Conservation (phyloP, 2,329 filamentous ascomycete genomes). For the Tolypocladium nubicola region DNA sequence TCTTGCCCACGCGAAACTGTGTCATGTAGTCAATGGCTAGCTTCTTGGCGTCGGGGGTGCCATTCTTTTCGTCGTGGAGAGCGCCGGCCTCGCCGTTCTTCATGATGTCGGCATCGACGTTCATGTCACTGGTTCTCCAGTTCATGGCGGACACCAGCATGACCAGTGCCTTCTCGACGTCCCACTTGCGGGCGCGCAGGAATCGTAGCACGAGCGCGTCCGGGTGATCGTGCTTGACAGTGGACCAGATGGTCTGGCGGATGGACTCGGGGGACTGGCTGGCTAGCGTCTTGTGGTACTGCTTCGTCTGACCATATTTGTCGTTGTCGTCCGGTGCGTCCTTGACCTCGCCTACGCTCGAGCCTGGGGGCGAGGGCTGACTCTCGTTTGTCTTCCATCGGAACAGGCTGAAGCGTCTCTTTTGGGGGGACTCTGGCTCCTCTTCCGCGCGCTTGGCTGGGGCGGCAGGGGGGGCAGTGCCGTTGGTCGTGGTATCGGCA, state of each 20-base stretch:
- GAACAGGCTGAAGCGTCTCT: conserved; percentile 63
- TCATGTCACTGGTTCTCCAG: conserved; percentile 75
- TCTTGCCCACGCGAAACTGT: conserved; percentile 85
- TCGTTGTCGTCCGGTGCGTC: conserved; percentile 56
- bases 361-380: conserved; percentile 19
- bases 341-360: conserved; percentile 23
- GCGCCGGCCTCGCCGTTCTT: conserved; percentile 60
- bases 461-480: conserved; percentile 8
- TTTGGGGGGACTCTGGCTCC: conserved; percentile 55
- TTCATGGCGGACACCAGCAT: conserved; percentile 94
- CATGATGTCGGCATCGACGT: conserved; percentile 85
- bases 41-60: conserved; percentile 53
- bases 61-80: conserved; percentile 44
- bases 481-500: conserved; percentile 12
- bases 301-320: conserved; percentile 85
- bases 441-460: conserved; percentile 4
- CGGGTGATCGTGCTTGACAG: conserved; percentile 92
- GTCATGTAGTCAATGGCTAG: conserved; percentile 65
- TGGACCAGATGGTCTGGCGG: conserved; percentile 74
- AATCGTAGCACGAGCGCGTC: conserved; percentile 77
- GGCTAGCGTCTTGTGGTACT: conserved; percentile 72
- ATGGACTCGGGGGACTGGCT: conserved; percentile 69
- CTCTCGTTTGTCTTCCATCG: conserved; percentile 47
- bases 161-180: conserved; percentile 81
- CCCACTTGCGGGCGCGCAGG: conserved; percentile 87